phyloP scores from a whole-genome alignment of 169 alveolate genomes.

The Eimeria sp. region DNA sequence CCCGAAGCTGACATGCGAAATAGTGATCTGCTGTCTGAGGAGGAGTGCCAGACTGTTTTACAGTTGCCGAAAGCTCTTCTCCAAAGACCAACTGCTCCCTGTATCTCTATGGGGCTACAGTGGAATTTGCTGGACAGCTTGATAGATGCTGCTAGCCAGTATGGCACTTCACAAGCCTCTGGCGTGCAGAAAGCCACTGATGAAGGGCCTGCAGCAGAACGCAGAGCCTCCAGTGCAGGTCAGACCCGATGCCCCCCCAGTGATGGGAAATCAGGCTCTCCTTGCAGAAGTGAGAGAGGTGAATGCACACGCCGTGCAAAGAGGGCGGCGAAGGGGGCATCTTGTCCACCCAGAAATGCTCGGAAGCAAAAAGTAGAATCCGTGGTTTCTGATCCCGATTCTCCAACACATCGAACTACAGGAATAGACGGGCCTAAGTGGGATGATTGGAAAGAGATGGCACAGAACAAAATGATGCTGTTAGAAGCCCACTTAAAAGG shows the following conservation, averaged over 20 bases:
- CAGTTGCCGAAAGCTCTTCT: conserved; percentile 35
- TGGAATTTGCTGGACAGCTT: conserved; percentile 51
- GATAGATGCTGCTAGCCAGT: conserved; percentile 20
- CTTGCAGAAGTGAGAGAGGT: not conserved
- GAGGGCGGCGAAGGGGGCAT: not conserved
- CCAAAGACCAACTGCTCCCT: not conserved
- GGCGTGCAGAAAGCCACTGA: not conserved
- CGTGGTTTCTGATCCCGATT: not conserved
- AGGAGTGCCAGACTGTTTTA: conserved; percentile 33
- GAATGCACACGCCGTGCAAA: not conserved
- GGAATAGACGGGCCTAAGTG: not conserved
- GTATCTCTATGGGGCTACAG: conserved; percentile 15
- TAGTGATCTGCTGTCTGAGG: conserved; percentile 53
- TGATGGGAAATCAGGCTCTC: not conserved
- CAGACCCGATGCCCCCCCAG: not conserved
- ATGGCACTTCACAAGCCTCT: not conserved
- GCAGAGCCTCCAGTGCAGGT: conserved; percentile 18
- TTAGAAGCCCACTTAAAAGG: conserved; percentile 43
- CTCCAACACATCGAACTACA: not conserved
- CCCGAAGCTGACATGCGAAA: conserved; percentile 33
- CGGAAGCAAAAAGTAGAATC: not conserved
- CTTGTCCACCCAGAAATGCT: conserved; percentile 18
- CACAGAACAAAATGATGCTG: conserved; percentile 3
- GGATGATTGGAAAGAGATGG: conserved; percentile 9
- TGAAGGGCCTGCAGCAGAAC: not conserved